These are phyloP conservation scores for Madurella fahalii DNA, from an alignment of 2,329 filamentous ascomycete species.

Conservation along the genomic window DNA sequence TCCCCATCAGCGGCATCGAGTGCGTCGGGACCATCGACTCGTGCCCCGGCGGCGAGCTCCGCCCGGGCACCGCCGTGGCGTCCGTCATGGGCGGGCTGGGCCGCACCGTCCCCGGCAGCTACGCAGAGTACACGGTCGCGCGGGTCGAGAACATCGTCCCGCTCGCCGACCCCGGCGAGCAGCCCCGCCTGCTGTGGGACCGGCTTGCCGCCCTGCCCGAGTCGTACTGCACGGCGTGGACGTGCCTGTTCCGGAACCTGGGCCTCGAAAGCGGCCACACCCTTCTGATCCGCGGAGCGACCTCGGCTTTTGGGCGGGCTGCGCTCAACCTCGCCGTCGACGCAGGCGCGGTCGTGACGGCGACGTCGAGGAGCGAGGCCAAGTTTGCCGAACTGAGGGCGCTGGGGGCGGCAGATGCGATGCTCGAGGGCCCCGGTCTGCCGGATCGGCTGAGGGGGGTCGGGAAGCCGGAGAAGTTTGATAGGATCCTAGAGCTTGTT, in stretches of 20 bases:
- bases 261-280: conserved; percentile 32
- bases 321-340: conserved; percentile 29
- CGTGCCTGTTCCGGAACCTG: conserved; percentile 36
- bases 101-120: conserved; percentile 35
- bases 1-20: conserved; percentile 37
- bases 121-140: conserved; percentile 37
- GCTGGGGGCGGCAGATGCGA: conserved; percentile 27
- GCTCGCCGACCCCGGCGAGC: conserved; percentile 20
- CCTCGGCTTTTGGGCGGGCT: conserved; percentile 38
- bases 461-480: conserved; percentile 27
- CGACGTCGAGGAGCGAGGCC: conserved; percentile 34
- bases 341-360: conserved; percentile 35
- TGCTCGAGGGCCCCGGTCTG: conserved; percentile 26
- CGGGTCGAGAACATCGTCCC: conserved; percentile 33
- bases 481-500: conserved; percentile 37
- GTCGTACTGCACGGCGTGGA: conserved; percentile 38
- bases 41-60: conserved; percentile 34
- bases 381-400: conserved; percentile 28
- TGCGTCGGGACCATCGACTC: conserved; percentile 39
- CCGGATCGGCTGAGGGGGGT: conserved; percentile 17
- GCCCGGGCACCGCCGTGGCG: conserved; percentile 32
- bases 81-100: conserved; percentile 43
- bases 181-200: conserved; percentile 32
- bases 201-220: conserved; percentile 39
- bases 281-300: conserved; percentile 39